A percentile compares a stretch with the other conserved stretches of the same genome.
phyloP scores from a whole-genome alignment of 2,329 filamentous ascomycete genomes.

The Pyrenophora teres region DNA sequence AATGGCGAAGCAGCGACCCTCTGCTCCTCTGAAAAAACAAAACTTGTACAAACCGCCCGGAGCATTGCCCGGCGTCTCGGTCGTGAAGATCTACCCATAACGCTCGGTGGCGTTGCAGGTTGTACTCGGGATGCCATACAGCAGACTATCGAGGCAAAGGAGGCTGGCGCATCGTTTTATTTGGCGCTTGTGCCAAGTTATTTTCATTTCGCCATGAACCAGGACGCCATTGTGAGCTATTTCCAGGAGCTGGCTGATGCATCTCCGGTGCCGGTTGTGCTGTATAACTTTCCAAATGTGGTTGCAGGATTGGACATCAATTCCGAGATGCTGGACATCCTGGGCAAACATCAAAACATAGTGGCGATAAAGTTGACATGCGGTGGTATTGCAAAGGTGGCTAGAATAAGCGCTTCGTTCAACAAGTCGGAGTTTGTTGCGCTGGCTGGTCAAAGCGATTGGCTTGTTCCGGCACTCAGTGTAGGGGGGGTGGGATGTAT shows the following conservation, averaged over 20 bases:
- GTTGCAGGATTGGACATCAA: constrained; percentile 52
- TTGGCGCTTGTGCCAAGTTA: constrained; percentile 49
- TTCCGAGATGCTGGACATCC: constrained; percentile 46
- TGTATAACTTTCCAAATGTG: constrained; percentile 56
- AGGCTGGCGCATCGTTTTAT: constrained; percentile 47
- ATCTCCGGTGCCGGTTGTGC: constrained; percentile 50
- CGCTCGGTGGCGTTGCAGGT: constrained; percentile 49
- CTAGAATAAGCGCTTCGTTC: constrained; percentile 47
- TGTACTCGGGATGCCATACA: constrained; percentile 51
- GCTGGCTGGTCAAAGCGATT: constrained; percentile 52
- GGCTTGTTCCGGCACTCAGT: constrained; percentile 60
- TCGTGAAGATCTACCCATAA: constrained; percentile 47
- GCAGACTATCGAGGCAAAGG: constrained; percentile 44
- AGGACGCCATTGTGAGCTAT: constrained; percentile 43
- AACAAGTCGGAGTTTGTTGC: constrained; percentile 46
- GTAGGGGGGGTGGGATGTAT: constrained; percentile 65
- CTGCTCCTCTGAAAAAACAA: constrained; percentile 46
- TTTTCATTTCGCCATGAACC: constrained; percentile 49
- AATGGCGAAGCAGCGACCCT: constrained; percentile 54
- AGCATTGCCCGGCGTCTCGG: constrained; percentile 44
- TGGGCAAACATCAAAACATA: constrained; percentile 45
- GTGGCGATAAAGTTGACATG: constrained; percentile 48
- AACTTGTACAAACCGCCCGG: constrained; percentile 48
- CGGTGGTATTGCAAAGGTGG: constrained; percentile 50
- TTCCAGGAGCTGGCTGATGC: constrained; percentile 47